Conservation (phyloP, 352 stramenopile species). For the Globisporangium cederbergense region DNA sequence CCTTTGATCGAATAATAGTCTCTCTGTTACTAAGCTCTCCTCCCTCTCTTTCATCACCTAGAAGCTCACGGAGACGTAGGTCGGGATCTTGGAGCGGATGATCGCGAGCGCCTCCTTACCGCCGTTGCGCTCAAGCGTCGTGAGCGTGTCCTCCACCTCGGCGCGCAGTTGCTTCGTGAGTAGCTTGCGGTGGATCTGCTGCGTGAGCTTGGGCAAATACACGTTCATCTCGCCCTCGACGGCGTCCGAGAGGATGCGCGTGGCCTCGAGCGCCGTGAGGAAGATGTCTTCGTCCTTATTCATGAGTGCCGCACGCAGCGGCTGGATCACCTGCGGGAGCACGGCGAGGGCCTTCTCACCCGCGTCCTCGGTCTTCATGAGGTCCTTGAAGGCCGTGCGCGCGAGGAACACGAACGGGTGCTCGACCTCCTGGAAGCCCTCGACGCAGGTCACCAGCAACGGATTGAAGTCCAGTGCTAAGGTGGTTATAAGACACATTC, state of each 20-base stretch:
- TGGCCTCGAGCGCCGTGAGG: slow-evolving; percentile 63
- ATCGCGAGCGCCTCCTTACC: slow-evolving; percentile 71
- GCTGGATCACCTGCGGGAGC: slow-evolving; percentile 55
- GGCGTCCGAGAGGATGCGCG: slow-evolving; percentile 54
- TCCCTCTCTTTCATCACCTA: background rate
- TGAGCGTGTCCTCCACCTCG: slow-evolving; percentile 62
- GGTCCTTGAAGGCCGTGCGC: slow-evolving; percentile 65
- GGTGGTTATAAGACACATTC: background rate
- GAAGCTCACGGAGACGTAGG: slow-evolving; percentile 50
- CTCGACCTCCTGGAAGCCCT: slow-evolving; percentile 71
- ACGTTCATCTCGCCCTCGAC: slow-evolving; percentile 75
- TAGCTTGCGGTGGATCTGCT: slow-evolving; percentile 77
- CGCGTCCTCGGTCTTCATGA: slow-evolving; percentile 60
- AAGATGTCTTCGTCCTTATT: slow-evolving; percentile 68
- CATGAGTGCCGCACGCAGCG: slow-evolving; percentile 63
- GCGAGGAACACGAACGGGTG: slow-evolving; percentile 82
- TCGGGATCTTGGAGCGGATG: slow-evolving; percentile 77
- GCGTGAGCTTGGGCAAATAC: slow-evolving; percentile 66
- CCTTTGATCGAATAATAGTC: background rate
- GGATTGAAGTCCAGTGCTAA: slow-evolving; percentile 59
- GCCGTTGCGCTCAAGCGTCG: slow-evolving; percentile 64
- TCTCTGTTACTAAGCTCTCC: background rate
- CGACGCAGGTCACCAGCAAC: slow-evolving; percentile 64
- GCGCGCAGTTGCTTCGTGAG: slow-evolving; percentile 50
- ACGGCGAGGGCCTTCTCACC: slow-evolving; percentile 53